Evolutionary conservation across 1,284 basidiomycete species (phyloP).

Genomic region (Melampsora larici-populina): DNA sequence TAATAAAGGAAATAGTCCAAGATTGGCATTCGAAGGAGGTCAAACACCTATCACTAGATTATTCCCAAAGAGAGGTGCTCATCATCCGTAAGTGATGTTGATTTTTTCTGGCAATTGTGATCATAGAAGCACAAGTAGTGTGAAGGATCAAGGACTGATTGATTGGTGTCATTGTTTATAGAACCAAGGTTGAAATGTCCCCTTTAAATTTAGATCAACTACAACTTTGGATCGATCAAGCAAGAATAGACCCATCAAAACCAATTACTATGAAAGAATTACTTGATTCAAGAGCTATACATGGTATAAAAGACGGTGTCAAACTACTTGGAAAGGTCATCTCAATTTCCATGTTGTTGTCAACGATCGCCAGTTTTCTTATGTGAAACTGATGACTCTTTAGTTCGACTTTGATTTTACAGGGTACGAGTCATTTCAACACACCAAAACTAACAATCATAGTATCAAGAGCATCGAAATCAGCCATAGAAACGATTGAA

Average conservation of each 20-base stretch:
- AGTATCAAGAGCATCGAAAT: conserved; percentile 78
- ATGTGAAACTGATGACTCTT: conserved; percentile 1
- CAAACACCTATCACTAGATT: conserved; percentile 89
- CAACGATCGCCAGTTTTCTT: background rate
- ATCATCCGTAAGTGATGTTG: conserved; percentile 69
- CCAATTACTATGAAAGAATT: conserved; percentile 87
- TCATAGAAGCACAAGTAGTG: conserved; percentile 10
- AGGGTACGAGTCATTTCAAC: conserved; percentile 68
- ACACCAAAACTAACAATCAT: conserved; percentile 70
- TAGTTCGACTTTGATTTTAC: conserved; percentile 27
- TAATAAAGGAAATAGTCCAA: conserved; percentile 74
- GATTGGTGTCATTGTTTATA: background rate
- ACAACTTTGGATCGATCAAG: conserved; percentile 85
- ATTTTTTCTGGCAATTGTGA: background rate
- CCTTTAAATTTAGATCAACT: conserved; percentile 82
- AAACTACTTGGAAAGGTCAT: conserved; percentile 73
- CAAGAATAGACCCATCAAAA: conserved; percentile 70
- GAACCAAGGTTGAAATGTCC: conserved; percentile 67
- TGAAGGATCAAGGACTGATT: conserved; percentile 15
- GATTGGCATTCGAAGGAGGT: conserved; percentile 80
- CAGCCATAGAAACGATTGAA: conserved; percentile 81
- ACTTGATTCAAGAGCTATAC: conserved; percentile 77
- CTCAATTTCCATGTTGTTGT: conserved; percentile 58
- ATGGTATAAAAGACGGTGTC: conserved; percentile 81
- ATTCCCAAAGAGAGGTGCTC: conserved; percentile 90